Conservation (phyloP, 805 yeast genomes). For the Nadsonia fulvescens region DNA sequence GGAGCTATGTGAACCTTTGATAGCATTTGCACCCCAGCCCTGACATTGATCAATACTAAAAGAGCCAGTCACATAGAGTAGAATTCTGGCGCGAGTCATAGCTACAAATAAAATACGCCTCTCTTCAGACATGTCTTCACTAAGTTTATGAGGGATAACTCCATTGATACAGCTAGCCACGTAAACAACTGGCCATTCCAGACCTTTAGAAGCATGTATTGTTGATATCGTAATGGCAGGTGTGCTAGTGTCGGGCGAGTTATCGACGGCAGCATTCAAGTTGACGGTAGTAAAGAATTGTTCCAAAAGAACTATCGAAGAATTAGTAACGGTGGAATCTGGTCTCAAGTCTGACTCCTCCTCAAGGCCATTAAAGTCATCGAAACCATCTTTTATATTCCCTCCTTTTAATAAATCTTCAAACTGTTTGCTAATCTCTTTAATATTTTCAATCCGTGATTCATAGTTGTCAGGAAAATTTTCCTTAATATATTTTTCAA, state of each 20-base stretch:
- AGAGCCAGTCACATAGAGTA: slow-evolving; percentile 25
- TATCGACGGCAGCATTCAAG: slow-evolving; percentile 7
- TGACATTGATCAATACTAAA: no score
- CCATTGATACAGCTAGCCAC: slow-evolving; percentile 7
- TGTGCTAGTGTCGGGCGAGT: slow-evolving; percentile 1
- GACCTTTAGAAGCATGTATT: slow-evolving; percentile 82
- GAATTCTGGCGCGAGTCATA: slow-evolving; percentile 56
- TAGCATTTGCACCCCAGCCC: no score
- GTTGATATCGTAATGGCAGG: slow-evolving; percentile 45
- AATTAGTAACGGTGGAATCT: no score
- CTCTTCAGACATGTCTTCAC: slow-evolving; percentile 26
- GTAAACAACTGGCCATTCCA: slow-evolving; percentile 90
- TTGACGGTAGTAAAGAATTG: slow-evolving; percentile 10
- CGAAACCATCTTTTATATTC: no score
- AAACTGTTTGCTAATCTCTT: no score
- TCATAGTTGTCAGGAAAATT: no score
- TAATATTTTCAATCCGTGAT: no score
- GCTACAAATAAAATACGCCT: slow-evolving; percentile 79
- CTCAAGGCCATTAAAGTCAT: no score
- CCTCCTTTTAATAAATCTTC: no score
- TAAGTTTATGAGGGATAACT: slow-evolving; percentile 10
- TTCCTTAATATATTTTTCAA: no score
- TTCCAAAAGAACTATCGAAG: slow-evolving; percentile 7
- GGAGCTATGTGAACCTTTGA: no score
- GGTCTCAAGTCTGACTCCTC: no score